These are phyloP conservation scores for Pseudogymnoascus sp. DNA, from an alignment of 2,329 filamentous ascomycete species.

Conservation along the genomic window DNA sequence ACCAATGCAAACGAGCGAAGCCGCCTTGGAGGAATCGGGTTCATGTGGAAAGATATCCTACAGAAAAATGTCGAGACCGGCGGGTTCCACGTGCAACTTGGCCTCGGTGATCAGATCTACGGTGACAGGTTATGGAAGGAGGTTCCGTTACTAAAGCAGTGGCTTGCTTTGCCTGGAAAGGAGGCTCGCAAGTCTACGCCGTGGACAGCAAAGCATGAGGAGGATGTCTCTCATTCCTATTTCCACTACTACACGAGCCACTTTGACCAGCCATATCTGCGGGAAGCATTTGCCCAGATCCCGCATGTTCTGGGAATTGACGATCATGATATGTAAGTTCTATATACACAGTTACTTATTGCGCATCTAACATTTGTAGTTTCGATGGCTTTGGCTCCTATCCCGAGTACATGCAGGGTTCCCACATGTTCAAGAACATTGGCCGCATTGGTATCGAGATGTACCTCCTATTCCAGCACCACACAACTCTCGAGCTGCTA, in stretches of 20 bases:
- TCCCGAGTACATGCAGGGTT: constrained; percentile 96
- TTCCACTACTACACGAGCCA: constrained; percentile 99
- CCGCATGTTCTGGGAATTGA: constrained; percentile 89
- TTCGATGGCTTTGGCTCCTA: constrained; percentile 98
- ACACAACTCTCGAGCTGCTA: constrained; percentile 89
- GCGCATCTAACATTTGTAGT: constrained; percentile 36
- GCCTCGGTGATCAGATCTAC: constrained; percentile 89
- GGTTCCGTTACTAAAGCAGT: constrained; percentile 85
- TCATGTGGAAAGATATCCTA: constrained; percentile 99
- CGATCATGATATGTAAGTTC: constrained; percentile 91
- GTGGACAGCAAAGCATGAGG: constrained; percentile 92
- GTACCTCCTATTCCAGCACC: constrained; percentile 97
- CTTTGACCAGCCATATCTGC: constrained; percentile 90
- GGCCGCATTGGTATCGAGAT: constrained; percentile 92
- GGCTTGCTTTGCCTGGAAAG: constrained; percentile 86
- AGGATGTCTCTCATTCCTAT: constrained; percentile 91
- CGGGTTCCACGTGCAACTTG: constrained; percentile 90
- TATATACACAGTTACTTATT: neutral
- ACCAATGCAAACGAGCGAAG: constrained; percentile 80
- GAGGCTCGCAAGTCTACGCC: constrained; percentile 82
- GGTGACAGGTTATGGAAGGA: constrained; percentile 95
- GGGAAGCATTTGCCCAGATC: constrained; percentile 96
- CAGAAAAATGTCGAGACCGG: constrained; percentile 96
- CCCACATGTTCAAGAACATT: constrained; percentile 96
- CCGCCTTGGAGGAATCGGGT: constrained; percentile 78